Evolutionary conservation across 495 filamentous ascomycete genomes (phyloP).

Genomic region (Xeromyces bisporus): DNA sequence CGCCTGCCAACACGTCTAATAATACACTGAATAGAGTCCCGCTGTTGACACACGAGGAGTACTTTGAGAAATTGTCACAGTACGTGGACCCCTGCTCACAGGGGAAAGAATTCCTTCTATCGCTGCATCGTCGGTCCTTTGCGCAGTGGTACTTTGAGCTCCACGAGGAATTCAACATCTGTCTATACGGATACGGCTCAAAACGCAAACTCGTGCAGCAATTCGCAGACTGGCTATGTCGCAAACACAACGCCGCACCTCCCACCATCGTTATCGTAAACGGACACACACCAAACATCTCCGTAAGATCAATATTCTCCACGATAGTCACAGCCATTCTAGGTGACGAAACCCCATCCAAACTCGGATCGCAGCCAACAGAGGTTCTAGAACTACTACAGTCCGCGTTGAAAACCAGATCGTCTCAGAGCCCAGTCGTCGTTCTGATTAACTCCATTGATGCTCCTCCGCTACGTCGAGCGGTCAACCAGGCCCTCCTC

Average conservation of each 20-base stretch:
- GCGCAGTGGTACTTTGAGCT: constrained; percentile 90
- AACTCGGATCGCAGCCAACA: constrained; percentile 42
- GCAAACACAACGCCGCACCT: constrained; percentile 16
- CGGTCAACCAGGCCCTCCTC: constrained; percentile 52
- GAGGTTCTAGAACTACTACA: constrained; percentile 51
- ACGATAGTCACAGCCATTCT: constrained; percentile 52
- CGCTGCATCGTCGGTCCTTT: constrained; percentile 65
- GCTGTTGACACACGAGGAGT: constrained; percentile 78
- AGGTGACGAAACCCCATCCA: constrained; percentile 34
- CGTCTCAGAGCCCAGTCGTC: constrained; percentile 33
- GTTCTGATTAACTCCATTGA: constrained; percentile 80
- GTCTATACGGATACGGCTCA: constrained; percentile 82
- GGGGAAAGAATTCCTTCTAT: constrained; percentile 53
- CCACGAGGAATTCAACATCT: constrained; percentile 73
- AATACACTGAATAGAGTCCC: constrained; percentile 62
- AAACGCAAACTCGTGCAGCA: constrained; percentile 60
- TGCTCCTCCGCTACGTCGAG: constrained; percentile 53
- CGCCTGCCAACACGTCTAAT: constrained; percentile 64
- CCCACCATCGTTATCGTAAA: constrained; percentile 70
- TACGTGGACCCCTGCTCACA: constrained; percentile 53
- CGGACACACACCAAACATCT: constrained; percentile 63
- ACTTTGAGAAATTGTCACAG: constrained; percentile 52
- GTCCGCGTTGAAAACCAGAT: constrained; percentile 34
- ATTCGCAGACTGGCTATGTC: constrained; percentile 60
- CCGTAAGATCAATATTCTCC: constrained; percentile 61